Evolutionary conservation across 805 yeast species (phyloP).

Genomic region (Clavispora fructus): DNA sequence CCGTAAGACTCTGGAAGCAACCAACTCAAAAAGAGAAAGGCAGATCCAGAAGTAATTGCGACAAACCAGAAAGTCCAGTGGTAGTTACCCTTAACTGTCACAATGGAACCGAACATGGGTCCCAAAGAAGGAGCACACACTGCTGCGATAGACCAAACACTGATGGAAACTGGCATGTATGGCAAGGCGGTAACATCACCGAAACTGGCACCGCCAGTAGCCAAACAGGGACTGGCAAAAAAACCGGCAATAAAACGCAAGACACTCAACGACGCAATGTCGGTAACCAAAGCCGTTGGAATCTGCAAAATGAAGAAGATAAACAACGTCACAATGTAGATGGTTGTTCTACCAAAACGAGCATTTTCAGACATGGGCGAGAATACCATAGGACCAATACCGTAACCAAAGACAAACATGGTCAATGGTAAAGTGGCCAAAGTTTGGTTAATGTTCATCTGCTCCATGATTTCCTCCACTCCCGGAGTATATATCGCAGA

Average conservation of each 20-base stretch:
- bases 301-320: slow-evolving; percentile 48
- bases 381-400: slow-evolving; percentile 52
- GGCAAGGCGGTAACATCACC: slow-evolving; percentile 45
- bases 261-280: slow-evolving; percentile 45
- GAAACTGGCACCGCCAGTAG: slow-evolving; percentile 55
- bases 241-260: slow-evolving; percentile 50
- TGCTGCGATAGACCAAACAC: slow-evolving; percentile 49
- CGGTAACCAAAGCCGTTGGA: slow-evolving; percentile 46
- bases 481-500: slow-evolving; percentile 54
- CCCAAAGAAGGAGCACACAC: slow-evolving; percentile 52
- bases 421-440: slow-evolving; percentile 48
- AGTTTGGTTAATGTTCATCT: slow-evolving; percentile 40
- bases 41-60: slow-evolving; percentile 35
- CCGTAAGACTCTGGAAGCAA: slow-evolving; percentile 48
- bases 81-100: slow-evolving; percentile 36
- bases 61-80: slow-evolving; percentile 53
- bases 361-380: slow-evolving; percentile 57
- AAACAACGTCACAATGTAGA: slow-evolving; percentile 43
- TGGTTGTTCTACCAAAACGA: slow-evolving; percentile 45
- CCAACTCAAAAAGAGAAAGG: slow-evolving; percentile 30
- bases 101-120: slow-evolving; percentile 51
- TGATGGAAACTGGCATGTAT: slow-evolving; percentile 41
- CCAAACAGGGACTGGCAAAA: slow-evolving; percentile 51
- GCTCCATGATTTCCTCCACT: slow-evolving; percentile 37
- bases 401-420: slow-evolving; percentile 55